These are phyloP conservation scores for Cyclotella sp. DNA, from an alignment of 108 stramenopile genomes.

Conservation along the genomic window DNA sequence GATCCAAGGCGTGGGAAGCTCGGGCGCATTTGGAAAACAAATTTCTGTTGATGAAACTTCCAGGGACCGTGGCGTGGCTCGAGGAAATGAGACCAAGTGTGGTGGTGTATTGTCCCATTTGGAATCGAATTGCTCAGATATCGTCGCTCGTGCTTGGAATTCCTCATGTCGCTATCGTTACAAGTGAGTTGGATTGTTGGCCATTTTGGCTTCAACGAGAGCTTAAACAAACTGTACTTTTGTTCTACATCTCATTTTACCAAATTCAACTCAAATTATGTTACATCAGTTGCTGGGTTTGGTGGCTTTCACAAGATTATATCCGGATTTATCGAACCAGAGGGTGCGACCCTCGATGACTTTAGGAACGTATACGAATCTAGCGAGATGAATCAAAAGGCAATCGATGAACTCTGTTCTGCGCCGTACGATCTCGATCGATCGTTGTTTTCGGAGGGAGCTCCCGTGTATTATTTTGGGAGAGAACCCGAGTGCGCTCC, in stretches of 20 bases:
- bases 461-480: constrained; percentile 28
- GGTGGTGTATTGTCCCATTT: constrained; percentile 30
- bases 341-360: constrained; percentile 22
- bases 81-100: constrained; percentile 8
- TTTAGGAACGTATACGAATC: background rate
- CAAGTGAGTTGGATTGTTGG: background rate
- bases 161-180: constrained; percentile 28
- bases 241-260: no score
- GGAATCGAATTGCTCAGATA: constrained; percentile 25
- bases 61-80: constrained; percentile 26
- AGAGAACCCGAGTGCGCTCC: constrained; percentile 11
- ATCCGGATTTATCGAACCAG: constrained; percentile 3
- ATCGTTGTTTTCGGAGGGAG: background rate
- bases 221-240: no score
- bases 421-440: background rate
- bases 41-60: constrained; percentile 23
- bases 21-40: constrained; percentile 30
- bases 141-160: constrained; percentile 11
- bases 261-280: no score
- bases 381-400: background rate
- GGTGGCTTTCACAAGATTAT: constrained; percentile 23
- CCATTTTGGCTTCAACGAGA: no score
- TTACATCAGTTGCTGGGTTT: constrained; percentile 12
- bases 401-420: background rate
- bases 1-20: constrained; percentile 18